phyloP scores from a whole-genome alignment of 768 basidiomycete genomes.

The Paxillus ammoniavirescens region DNA sequence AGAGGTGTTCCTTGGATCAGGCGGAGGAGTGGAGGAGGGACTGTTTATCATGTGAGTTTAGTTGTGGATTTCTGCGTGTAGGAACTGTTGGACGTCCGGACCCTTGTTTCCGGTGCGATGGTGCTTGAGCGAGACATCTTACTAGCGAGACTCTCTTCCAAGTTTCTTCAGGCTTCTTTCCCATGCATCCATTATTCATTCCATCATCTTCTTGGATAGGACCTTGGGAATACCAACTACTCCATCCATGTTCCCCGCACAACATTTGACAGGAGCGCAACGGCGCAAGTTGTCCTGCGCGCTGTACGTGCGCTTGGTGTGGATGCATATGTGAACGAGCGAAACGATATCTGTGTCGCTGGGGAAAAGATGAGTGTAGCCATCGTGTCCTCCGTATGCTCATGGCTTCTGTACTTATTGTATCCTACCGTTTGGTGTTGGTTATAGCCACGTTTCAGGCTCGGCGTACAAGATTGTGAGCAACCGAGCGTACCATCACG shows the following conservation, averaged over 20 bases:
- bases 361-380: slow-evolving; percentile 78
- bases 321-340: slow-evolving; percentile 76
- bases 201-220: slow-evolving; percentile 47
- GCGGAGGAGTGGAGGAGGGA: slow-evolving; percentile 89
- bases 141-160: neutral
- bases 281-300: slow-evolving; percentile 72
- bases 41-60: slow-evolving; percentile 86
- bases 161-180: neutral
- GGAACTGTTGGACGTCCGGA: neutral
- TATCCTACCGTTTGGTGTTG: neutral
- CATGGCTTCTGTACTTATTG: neutral
- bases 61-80: neutral
- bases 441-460: slow-evolving; percentile 76
- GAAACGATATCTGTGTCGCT: slow-evolving; percentile 89
- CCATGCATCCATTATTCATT: neutral
- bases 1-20: slow-evolving; percentile 74
- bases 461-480: slow-evolving; percentile 96
- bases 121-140: too few species aligned
- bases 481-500: slow-evolving; percentile 93
- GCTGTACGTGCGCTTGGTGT: slow-evolving; percentile 79
- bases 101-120: too few species aligned
- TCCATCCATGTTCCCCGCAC: slow-evolving; percentile 86
- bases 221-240: slow-evolving; percentile 96
- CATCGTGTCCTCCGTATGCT: neutral
- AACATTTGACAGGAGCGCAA: slow-evolving; percentile 75